phyloP scores from a whole-genome alignment of 139 green algal species.

The Deuterostichococcus epilithicus region DNA sequence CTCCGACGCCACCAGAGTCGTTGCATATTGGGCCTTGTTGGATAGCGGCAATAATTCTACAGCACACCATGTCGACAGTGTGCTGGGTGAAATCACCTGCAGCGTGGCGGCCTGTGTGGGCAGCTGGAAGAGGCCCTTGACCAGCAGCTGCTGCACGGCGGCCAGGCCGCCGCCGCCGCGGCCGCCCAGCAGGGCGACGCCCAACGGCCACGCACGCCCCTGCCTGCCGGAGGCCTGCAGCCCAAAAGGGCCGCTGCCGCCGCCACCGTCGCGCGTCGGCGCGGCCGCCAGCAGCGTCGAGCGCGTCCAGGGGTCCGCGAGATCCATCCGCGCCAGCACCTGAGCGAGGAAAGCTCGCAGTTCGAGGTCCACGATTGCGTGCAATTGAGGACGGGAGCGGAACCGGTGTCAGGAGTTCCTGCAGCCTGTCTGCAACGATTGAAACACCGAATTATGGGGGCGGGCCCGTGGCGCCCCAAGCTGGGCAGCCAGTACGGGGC shows the following conservation, averaged over 20 bases:
- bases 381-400: too few species aligned
- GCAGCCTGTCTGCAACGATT: too few species aligned
- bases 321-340: constrained; percentile 50
- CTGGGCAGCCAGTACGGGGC: background rate
- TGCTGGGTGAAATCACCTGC: constrained; percentile 14
- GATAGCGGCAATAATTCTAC: background rate
- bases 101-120: constrained; percentile 58
- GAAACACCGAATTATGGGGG: too few species aligned
- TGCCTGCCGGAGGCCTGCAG: background rate
- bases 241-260: background rate
- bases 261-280: constrained; percentile 2
- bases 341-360: constrained; percentile 13
- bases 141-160: constrained; percentile 71
- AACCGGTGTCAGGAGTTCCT: too few species aligned
- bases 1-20: background rate
- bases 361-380: too few species aligned
- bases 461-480: too few species aligned
- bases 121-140: constrained; percentile 72
- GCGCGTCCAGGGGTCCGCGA: constrained; percentile 59
- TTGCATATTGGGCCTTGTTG: background rate
- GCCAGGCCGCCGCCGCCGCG: constrained; percentile 28
- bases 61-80: constrained; percentile 18
- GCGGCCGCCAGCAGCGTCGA: constrained; percentile 69
- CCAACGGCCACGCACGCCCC: constrained; percentile 25
- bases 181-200: constrained; percentile 12